A percentile compares a stretch with the other conserved stretches of the same genome.
Evolutionary conservation across 805 yeast species (phyloP).

Genomic region (Saccharomycopsis sp.): DNA sequence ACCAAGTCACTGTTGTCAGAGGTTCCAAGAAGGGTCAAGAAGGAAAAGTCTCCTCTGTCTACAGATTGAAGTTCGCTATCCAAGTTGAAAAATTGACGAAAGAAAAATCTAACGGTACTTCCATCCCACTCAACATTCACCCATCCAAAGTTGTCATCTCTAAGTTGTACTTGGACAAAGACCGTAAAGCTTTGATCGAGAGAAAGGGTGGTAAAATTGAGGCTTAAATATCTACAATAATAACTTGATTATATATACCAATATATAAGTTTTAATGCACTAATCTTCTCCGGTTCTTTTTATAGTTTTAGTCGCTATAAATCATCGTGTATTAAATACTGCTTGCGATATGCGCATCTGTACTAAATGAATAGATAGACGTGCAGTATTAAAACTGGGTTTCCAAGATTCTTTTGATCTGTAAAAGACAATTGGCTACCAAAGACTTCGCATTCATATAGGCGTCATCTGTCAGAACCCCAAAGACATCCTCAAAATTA

Average conservation of each 20-base stretch:
- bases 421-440: constrained; percentile 16
- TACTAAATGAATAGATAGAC: background rate
- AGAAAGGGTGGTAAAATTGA: constrained; percentile 98
- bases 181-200: constrained; percentile 94
- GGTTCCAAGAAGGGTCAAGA: constrained; percentile 99
- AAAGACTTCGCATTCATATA: constrained; percentile 8
- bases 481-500: constrained; percentile 13
- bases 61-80: constrained; percentile 96
- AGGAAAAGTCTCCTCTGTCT: constrained; percentile 95
- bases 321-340: no score
- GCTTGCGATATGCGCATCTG: no score
- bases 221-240: constrained; percentile 15
- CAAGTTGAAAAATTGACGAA: constrained; percentile 96
- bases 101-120: constrained; percentile 97
- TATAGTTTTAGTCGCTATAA: background rate
- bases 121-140: constrained; percentile 94
- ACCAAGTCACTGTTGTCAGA: constrained; percentile 91
- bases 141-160: constrained; percentile 99
- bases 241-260: background rate
- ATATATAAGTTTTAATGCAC: constrained; percentile 1
- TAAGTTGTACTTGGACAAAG: constrained; percentile 96
- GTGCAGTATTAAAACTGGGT: background rate
- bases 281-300: background rate
- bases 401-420: constrained; percentile 12
- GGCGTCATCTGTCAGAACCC: constrained; percentile 1